These are phyloP conservation scores for Eucalyptus tenuipes DNA, from an alignment of 345 rosid species.

Conservation along the genomic window DNA sequence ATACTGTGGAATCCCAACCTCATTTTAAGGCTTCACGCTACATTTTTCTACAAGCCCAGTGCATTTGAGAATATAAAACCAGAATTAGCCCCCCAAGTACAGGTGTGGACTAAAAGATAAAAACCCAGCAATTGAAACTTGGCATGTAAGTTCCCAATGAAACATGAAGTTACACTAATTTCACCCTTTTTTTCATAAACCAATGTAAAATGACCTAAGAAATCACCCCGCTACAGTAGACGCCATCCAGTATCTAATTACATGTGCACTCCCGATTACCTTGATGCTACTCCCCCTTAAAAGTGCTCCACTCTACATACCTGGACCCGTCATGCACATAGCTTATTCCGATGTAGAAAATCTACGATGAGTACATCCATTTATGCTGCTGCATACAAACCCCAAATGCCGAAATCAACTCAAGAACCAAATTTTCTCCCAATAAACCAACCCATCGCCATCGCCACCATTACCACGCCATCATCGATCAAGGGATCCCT, in stretches of 20 bases:
- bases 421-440: background rate
- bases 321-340: background rate
- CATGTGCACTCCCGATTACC: background rate
- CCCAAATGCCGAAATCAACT: background rate
- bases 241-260: background rate
- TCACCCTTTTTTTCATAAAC: background rate
- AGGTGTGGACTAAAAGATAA: background rate
- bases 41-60: background rate
- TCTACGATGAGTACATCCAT: background rate
- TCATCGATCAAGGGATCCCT: background rate
- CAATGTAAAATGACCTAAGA: background rate
- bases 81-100: background rate
- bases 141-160: background rate
- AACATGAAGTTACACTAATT: background rate
- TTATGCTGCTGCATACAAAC: background rate
- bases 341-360: background rate
- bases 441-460: background rate
- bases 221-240: background rate
- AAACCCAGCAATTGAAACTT: background rate
- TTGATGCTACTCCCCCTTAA: background rate
- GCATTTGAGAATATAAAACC: background rate
- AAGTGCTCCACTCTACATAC: background rate
- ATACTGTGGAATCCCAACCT: background rate
- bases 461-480: background rate
- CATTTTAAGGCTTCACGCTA: background rate